Evolutionary conservation across 2,329 filamentous ascomycete species (phyloP), one percentile per base, ranked within the genome.

Genomic region (Raffaelea ambrosiae): DNA sequence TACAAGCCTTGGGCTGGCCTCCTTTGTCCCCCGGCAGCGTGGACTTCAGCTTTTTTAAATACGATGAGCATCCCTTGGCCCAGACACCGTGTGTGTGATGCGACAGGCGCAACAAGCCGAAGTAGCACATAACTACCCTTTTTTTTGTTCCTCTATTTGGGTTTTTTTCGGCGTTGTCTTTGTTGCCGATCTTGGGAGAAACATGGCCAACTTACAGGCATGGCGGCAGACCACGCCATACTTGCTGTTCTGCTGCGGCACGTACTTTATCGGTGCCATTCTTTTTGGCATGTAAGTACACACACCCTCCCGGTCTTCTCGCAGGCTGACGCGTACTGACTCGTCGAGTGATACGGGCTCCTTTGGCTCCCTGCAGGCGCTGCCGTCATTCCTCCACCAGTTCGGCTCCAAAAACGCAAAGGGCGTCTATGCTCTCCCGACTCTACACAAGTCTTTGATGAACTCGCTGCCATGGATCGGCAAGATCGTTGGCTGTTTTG

Each of bases 391-490:
- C 22, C 46, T 53, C 8, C 38, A 26, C 5, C 47, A 43, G 23
- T 53, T 53, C 19, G 51, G 51, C 39, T 38, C 42, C n/a, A 11
- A 49, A 14, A 40, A 38, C 35, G 18, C 20, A 19, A 46, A 44
- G 7, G 47, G 49, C 26, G 42, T 29, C 19, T 51, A 31, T 14
- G 23, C 23, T 9, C 45, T 53, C 20, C 48, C 48, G 7, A 26
- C 51, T 4, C 43, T 39, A 16, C 48, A 43, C 26, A 51, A 48
- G 23, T 42, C 52, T 4, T 43, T 54, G 16, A 46, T 54, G 40
- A 54, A 54, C 44, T 54, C 50, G 31, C 44, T 54, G 39, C 50
- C 51, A 18, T 54, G 53, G 53, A 50, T 52, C 36, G 53, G 53
- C 35, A 54, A 54, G 46, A 47, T 54, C 19, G 22, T 40, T 5